phyloP scores from a whole-genome alignment of 208 protist species.

The Trypanosoma brucei region DNA sequence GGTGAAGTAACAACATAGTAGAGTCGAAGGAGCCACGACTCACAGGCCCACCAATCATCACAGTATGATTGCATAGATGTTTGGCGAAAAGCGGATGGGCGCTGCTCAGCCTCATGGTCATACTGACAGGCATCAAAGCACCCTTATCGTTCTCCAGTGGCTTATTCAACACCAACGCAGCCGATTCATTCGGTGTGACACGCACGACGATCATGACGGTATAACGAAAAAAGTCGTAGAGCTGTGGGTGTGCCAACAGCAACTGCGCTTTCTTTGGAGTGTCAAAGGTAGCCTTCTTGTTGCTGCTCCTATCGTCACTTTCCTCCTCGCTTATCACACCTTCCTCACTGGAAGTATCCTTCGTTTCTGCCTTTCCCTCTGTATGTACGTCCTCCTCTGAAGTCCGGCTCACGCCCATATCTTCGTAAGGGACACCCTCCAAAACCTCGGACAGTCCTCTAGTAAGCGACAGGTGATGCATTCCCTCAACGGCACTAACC shows the following conservation, averaged over 20 bases:
- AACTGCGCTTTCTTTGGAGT: constrained; percentile 57
- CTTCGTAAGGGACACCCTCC: constrained; percentile 22
- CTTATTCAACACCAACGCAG: constrained; percentile 73
- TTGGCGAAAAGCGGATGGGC: constrained; percentile 57
- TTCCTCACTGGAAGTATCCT: constrained; percentile 20
- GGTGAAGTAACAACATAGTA: constrained; percentile 68
- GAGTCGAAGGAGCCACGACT: constrained; percentile 56
- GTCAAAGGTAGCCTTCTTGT: constrained; percentile 9
- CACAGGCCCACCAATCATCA: constrained; percentile 81
- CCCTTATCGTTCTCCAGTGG: constrained; percentile 55
- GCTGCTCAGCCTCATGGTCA: constrained; percentile 40
- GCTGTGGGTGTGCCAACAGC: constrained; percentile 65
- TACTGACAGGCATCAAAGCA: constrained; percentile 38
- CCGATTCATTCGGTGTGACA: constrained; percentile 47
- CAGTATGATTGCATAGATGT: constrained; percentile 52
- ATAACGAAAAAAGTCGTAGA: constrained; percentile 61
- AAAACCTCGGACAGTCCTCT: constrained; percentile 45
- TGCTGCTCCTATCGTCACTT: constrained; percentile 4
- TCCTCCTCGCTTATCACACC: constrained; percentile 8
- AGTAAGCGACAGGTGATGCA: constrained; percentile 44
- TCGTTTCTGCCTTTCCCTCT: constrained; percentile 9
- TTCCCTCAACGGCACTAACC: constrained; percentile 29
- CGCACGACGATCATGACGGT: constrained; percentile 68
- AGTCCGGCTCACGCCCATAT: constrained; percentile 5
- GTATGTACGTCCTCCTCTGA: constrained; percentile 11